Conservation (phyloP, 345 rosid genomes). For the Populus pruinosa region DNA sequence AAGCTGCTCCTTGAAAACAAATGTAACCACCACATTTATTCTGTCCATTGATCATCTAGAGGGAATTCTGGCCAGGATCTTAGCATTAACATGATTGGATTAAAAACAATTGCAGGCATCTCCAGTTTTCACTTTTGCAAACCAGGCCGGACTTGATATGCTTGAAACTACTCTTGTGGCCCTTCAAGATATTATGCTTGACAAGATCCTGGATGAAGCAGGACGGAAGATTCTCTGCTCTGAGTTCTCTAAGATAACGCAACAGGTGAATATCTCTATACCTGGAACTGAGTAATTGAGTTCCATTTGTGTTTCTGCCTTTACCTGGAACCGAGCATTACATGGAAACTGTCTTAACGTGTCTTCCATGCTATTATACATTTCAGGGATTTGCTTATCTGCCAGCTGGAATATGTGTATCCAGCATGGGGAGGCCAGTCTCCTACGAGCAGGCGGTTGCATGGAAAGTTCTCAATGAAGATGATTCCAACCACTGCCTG, state of each 20-base stretch:
- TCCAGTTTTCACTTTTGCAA: slow-evolving; percentile 72
- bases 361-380: neutral
- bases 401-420: slow-evolving; percentile 82
- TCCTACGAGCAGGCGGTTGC: slow-evolving; percentile 86
- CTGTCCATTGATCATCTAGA: neutral
- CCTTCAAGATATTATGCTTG: slow-evolving; percentile 89
- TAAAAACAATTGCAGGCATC: slow-evolving; percentile 53
- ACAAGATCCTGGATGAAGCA: slow-evolving; percentile 75
- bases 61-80: no score
- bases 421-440: slow-evolving; percentile 94
- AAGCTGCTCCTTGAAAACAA: slow-evolving; percentile 79
- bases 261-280: slow-evolving; percentile 53
- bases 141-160: slow-evolving; percentile 99
- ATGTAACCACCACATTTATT: slow-evolving; percentile 31
- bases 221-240: slow-evolving; percentile 72
- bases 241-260: slow-evolving; percentile 87
- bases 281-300: no score
- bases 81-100: neutral
- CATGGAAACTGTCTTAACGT: neutral
- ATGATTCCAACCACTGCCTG: slow-evolving; percentile 80
- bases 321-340: neutral
- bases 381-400: slow-evolving; percentile 80
- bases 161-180: slow-evolving; percentile 90
- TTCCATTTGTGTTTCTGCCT: no score
- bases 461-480: slow-evolving; percentile 92